Conservation (phyloP, 345 rosid genomes). For the Moringa oleifera region DNA sequence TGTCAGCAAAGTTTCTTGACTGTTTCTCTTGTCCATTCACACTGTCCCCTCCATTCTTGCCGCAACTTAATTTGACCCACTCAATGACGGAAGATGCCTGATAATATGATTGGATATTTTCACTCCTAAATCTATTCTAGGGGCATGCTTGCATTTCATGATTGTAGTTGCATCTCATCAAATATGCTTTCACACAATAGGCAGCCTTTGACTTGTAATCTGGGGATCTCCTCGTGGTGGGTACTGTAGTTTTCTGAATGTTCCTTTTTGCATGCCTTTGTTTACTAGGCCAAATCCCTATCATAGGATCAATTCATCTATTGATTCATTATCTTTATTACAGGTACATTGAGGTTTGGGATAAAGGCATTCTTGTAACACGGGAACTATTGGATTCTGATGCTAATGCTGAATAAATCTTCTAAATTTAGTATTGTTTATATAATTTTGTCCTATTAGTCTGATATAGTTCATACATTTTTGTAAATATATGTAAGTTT, state of each 20-base stretch:
- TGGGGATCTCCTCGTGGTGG: not conserved
- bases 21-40: too few species aligned
- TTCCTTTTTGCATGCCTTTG: too few species aligned
- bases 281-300: not conserved
- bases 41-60: too few species aligned
- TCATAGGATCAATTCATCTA: not conserved
- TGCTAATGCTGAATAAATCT: constrained; percentile 7
- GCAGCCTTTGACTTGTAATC: not conserved
- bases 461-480: not conserved
- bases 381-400: constrained; percentile 47
- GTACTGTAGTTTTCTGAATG: too few species aligned
- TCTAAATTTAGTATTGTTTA: not conserved
- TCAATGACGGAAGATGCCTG: too few species aligned
- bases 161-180: not conserved
- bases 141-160: too few species aligned
- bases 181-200: not conserved
- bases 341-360: constrained; percentile 77
- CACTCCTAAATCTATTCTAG: too few species aligned
- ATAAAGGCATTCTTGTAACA: constrained; percentile 56
- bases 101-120: too few species aligned
- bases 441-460: not conserved
- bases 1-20: too few species aligned
- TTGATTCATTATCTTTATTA: not conserved
- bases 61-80: too few species aligned
- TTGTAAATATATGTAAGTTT: too few species aligned